These are phyloP conservation scores for Calonectria montana DNA, from an alignment of 2,329 filamentous ascomycete genomes.

Conservation along the genomic window DNA sequence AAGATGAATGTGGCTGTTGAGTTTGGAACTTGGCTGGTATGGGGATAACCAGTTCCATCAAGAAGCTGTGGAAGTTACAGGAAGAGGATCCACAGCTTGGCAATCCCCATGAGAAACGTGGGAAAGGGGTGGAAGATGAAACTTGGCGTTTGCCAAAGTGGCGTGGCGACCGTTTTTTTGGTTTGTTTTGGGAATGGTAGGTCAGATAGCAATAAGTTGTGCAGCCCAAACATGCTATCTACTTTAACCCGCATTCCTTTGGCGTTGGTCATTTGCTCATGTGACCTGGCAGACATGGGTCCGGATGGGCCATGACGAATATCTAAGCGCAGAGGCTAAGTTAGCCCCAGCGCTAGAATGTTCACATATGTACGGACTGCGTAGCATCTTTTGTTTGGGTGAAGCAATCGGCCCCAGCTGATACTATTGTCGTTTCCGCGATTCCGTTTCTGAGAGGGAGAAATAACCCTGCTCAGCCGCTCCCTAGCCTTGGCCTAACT, in stretches of 20 bases:
- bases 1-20: conserved; percentile 20
- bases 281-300: background rate
- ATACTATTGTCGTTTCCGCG: background rate
- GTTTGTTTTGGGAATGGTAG: background rate
- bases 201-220: background rate
- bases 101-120: background rate
- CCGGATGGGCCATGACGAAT: background rate
- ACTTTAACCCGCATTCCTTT: background rate
- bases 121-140: background rate
- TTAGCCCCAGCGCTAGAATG: background rate
- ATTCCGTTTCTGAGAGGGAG: background rate
- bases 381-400: background rate
- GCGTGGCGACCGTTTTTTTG: background rate
- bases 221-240: background rate
- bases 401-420: background rate
- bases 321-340: background rate
- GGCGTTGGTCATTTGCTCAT: background rate
- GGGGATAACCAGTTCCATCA: background rate
- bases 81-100: background rate
- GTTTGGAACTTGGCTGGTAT: background rate
- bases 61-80: background rate
- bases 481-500: background rate
- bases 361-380: background rate
- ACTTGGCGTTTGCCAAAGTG: background rate
- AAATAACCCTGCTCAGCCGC: background rate